Evolutionary conservation across 2,329 filamentous ascomycete species (phyloP).

Genomic region (Byssothecium circinans): DNA sequence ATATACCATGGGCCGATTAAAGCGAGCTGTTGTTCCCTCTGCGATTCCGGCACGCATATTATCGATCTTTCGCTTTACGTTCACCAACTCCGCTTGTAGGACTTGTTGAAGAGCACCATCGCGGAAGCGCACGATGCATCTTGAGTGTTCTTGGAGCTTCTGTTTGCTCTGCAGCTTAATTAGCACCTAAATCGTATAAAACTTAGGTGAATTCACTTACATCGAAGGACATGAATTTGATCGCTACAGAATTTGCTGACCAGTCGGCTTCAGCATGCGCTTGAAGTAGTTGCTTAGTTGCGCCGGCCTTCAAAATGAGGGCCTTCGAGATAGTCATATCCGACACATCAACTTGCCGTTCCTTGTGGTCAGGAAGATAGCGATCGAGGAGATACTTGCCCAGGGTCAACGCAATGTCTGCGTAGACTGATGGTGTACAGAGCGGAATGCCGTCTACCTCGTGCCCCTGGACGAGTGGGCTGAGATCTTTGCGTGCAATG

Average conservation of each 20-base stretch:
- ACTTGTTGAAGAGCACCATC: conserved; percentile 3
- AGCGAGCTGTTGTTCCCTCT: conserved; percentile 3
- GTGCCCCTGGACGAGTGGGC: conserved; percentile 16
- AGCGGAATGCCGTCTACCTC: conserved; percentile 18
- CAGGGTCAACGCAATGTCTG: conserved; percentile 38
- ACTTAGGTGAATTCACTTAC: neutral
- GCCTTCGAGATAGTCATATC: conserved; percentile 17
- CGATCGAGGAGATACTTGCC: conserved; percentile 20
- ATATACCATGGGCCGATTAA: conserved; percentile 12
- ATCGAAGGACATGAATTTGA: conserved; percentile 18
- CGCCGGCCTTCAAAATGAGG: conserved; percentile 8
- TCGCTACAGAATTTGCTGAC: conserved; percentile 3
- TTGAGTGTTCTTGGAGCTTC: conserved; percentile 13
- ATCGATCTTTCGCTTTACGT: conserved; percentile 1
- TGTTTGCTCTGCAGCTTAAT: conserved; percentile 6
- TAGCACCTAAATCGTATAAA: neutral
- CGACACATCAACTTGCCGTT: conserved; percentile 9
- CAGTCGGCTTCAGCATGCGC: conserved; percentile 14
- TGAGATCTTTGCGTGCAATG: conserved; percentile 10
- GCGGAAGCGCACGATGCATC: conserved; percentile 10
- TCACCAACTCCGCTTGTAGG: neutral
- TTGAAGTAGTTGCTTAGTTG: conserved; percentile 12
- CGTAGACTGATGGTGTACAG: conserved; percentile 27
- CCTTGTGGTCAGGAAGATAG: neutral
- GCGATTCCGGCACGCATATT: conserved; percentile 6